Evolutionary conservation across 2,329 filamentous ascomycete species (phyloP), one percentile per base, ranked within the genome.

Genomic region (Colletotrichum tofieldiae): DNA sequence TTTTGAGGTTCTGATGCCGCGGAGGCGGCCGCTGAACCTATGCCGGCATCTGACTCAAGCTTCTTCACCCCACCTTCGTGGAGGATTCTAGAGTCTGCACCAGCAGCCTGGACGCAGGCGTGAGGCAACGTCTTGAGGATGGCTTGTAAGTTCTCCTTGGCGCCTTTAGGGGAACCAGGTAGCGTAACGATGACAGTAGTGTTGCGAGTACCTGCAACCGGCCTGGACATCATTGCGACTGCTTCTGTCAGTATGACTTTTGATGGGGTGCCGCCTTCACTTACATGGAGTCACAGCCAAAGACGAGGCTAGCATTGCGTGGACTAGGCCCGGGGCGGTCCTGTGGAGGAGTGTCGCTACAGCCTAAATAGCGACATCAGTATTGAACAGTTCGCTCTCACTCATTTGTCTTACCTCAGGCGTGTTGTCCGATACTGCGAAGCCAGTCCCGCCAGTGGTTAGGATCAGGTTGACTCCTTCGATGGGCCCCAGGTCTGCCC

Each of bases 221-320:
- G 96, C 56, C 96, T 90, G 63, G 96, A 94, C 96, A 99, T 99
- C 85, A 98, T 92, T 55, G 96, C 96, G 83, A 99, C 95, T 97
- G 69, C 32, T 63, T 62, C 16, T 68, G 59, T 82, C 68, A 82
- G 76, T 60, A 56, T 47, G 47, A 65, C 20, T 4, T 11, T 11
- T 3, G 5, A 5, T 43, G 11, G 7, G n/a, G 3, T 12, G 26
- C 7, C 3, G 8, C 4, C 8, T 8, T n/a, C 43, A 83, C 93
- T 85, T 85, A 97, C 95, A 99, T 58, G 96, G 95, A 3, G 96
- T 99, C 43, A 98, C 91, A 54, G 90, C 86, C 20, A 98, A 85
- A 0, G 96, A 98, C 26, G 94, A 87, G 7, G 95, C 88, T 52
- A 99, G 86, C 96, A 99, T 99, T 75, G 92, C 95, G 83, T 99